Base-by-base conservation (phyloP, 2,329 filamentous ascomycete genomes). In the Trichoderma sp. region DNA sequence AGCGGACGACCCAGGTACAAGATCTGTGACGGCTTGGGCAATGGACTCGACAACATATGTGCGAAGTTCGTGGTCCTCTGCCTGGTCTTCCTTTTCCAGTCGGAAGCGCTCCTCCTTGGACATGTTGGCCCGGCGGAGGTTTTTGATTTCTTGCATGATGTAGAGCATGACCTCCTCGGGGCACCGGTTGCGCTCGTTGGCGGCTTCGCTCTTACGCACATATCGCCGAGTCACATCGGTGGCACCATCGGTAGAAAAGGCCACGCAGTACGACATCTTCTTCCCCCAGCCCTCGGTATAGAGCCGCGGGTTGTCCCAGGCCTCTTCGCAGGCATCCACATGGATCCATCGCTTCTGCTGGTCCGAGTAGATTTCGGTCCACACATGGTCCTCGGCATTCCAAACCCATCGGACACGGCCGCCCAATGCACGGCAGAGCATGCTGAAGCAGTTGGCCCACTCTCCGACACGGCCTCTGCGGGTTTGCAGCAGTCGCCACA, bases 381-480 rank as follows among this genome's bases (percentile, higher is more conserved):
- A 99, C 30, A 97, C 93, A 76, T 97, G 93, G 78, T 98, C 96
- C 80, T 98, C 96, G 34, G 91, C 91, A 74, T 98, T 98, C 96
- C 96, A 99, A 13, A 99, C 91, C 96, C 96, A 99, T 76, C 96
- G 89, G 28, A 97, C 94, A 70, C 95, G 88, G 70, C 91, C 92
- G 60, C 95, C 95, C 16, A 98, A 89, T 5, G 96, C 96, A 70
- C 95, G 89, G 83, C 95, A 98, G 64, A 99, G 86, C 96, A 98
- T 98, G 82, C 91, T 95, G 82, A 99, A 99, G 85, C 94, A 97
- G 81, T 97, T 98, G 73, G 93, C 94, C 94, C 96, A 98, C 82
- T 99, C 96, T 71, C 96, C 96, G 70, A 91, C 91, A 73, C 96
- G 90, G 43, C 96, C 96, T 73, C 91, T 87, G 73, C 92, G 86